Conservation (phyloP, 495 filamentous ascomycete genomes). For the Friedmanniomyces simplex region DNA sequence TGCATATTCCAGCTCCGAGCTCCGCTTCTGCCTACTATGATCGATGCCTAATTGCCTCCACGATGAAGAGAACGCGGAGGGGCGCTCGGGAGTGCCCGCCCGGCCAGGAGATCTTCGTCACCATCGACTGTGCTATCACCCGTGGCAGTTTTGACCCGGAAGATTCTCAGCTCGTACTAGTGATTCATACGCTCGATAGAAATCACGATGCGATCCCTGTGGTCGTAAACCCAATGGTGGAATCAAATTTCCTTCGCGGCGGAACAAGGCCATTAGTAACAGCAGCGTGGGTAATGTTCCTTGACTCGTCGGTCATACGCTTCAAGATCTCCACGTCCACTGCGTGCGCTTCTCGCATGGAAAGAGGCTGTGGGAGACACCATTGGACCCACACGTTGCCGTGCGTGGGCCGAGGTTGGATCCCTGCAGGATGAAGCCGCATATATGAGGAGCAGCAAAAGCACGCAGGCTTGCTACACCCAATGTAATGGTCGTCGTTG, state of each 20-base stretch:
- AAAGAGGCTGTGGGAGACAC: not conserved
- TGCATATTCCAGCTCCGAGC: no score
- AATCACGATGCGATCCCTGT: not conserved
- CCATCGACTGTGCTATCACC: no score
- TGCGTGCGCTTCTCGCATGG: not conserved
- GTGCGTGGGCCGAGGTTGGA: not conserved
- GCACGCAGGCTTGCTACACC: constrained; percentile 3
- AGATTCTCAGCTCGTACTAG: not conserved
- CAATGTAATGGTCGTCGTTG: constrained; percentile 3
- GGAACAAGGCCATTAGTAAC: not conserved
- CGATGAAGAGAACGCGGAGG: no score
- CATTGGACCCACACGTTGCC: constrained; percentile 5
- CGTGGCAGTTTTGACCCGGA: not conserved
- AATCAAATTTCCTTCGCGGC: constrained; percentile 4
- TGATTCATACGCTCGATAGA: not conserved
- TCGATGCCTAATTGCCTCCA: no score
- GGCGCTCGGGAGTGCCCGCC: no score
- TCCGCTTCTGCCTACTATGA: no score
- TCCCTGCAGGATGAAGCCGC: not conserved
- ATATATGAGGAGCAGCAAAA: constrained; percentile 8
- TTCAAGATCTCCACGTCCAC: not conserved
- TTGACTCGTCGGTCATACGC: constrained; percentile 1
- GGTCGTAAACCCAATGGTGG: not conserved
- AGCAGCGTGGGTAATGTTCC: not conserved
- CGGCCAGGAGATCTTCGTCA: no score